Percentiles rank a stretch among this genome's conserved stretches.
Evolutionary conservation across 2,329 filamentous ascomycete genomes (phyloP).

Genomic region (Penicillium hesseltinei): DNA sequence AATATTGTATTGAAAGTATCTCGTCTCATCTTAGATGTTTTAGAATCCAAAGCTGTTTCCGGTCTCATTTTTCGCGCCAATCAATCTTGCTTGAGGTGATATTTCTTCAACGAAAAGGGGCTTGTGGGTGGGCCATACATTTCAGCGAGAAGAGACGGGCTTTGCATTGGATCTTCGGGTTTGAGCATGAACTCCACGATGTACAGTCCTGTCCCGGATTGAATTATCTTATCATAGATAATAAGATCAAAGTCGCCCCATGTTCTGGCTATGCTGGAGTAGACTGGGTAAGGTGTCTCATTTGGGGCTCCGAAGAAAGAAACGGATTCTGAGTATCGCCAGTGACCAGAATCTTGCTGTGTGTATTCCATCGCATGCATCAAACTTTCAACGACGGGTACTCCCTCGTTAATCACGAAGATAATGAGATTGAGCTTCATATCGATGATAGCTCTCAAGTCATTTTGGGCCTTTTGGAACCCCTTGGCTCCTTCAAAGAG

Average conservation of each 20-base stretch:
- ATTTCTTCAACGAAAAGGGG: not conserved
- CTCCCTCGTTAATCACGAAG: not conserved
- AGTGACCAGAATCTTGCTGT: not conserved
- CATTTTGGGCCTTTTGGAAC: not conserved
- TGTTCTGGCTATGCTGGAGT: not conserved
- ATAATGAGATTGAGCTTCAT: not conserved
- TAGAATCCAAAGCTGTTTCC: not conserved
- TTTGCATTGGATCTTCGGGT: not conserved
- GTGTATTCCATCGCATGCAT: not conserved
- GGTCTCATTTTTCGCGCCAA: not conserved
- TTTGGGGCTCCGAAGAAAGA: not conserved
- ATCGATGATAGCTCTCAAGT: not conserved
- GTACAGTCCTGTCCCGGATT: not conserved
- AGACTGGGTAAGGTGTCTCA: not conserved
- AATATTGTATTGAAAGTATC: not conserved
- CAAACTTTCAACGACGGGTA: not conserved
- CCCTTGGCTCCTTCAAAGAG: not conserved
- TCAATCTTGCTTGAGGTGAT: not conserved
- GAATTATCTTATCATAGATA: not conserved
- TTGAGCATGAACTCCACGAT: not conserved
- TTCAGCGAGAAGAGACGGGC: not conserved
- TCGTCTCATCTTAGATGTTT: not conserved
- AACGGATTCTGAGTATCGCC: not conserved
- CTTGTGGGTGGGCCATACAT: not conserved
- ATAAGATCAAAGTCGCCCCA: not conserved